Conservation (phyloP, 805 yeast genomes). For the Pichia membranifaciens region DNA sequence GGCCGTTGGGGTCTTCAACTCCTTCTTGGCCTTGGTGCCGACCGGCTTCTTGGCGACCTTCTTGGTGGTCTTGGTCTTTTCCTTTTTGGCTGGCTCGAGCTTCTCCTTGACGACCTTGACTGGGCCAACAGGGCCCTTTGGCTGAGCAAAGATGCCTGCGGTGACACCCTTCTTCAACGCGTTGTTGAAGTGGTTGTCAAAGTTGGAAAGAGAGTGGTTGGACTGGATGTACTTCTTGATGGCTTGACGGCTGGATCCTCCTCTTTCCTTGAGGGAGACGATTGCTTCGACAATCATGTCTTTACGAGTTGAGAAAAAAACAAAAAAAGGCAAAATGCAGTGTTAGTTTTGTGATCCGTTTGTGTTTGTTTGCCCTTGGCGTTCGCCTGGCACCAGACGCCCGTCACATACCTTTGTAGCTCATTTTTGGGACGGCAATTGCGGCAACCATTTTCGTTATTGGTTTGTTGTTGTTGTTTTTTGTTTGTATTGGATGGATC, state of each 20-base stretch:
- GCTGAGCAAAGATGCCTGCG: constrained; percentile 71
- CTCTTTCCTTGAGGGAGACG: constrained; percentile 66
- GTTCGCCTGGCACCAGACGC: neutral
- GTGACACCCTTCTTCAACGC: constrained; percentile 80
- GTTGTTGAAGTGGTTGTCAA: constrained; percentile 68
- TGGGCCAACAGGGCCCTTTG: constrained; percentile 88
- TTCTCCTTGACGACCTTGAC: constrained; percentile 41
- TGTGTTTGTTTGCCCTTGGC: neutral
- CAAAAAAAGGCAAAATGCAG: too few relatives aligned
- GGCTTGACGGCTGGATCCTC: constrained; percentile 82
- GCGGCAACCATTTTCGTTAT: neutral
- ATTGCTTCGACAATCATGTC: constrained; percentile 68
- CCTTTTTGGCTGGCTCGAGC: constrained; percentile 3
- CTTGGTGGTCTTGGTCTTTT: neutral
- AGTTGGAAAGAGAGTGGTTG: constrained; percentile 55
- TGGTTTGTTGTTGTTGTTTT: neutral
- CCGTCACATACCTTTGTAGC: constrained; percentile 43
- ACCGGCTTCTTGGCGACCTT: constrained; percentile 3
- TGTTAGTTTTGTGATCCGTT: neutral
- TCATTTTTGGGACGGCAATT: constrained; percentile 25
- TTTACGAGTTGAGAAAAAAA: constrained; percentile 15
- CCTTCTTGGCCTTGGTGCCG: constrained; percentile 2
- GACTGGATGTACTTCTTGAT: constrained; percentile 75
- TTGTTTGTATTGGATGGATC: neutral
- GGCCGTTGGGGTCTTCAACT: neutral